Percentiles rank a stretch among this genome's conserved stretches.
phyloP scores from a whole-genome alignment of 1,284 basidiomycete genomes.

The Ceratobasidium sp. region DNA sequence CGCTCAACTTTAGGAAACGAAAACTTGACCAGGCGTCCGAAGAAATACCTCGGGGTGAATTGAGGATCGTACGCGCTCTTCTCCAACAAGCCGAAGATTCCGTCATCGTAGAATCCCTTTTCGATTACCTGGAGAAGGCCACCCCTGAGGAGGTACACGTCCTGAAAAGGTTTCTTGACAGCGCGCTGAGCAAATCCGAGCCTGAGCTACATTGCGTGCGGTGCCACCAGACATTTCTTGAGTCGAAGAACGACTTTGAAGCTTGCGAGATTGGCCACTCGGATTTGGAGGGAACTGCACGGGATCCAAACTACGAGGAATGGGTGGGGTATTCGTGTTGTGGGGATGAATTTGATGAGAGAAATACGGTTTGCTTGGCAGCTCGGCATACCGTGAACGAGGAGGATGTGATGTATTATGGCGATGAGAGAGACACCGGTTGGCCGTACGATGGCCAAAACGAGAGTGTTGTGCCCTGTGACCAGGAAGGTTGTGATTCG shows the following conservation, averaged over 20 bases:
- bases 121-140: background rate
- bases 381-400: background rate
- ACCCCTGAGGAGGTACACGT: background rate
- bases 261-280: background rate
- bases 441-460: conserved; percentile 9
- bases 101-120: background rate
- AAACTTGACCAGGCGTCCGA: background rate
- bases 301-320: conserved; percentile 1
- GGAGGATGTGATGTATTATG: conserved; percentile 10
- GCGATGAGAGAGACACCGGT: background rate
- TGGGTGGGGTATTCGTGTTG: conserved; percentile 11
- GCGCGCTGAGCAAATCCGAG: background rate
- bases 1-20: background rate
- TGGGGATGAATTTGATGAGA: conserved; percentile 1
- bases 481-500: background rate
- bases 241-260: background rate
- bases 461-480: conserved; percentile 1
- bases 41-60: background rate
- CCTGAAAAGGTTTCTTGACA: background rate
- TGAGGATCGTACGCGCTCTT: background rate
- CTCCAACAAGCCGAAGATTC: background rate
- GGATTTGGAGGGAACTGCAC: background rate
- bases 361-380: background rate
- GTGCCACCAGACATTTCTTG: background rate
- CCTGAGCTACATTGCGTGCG: conserved; percentile 17